A percentile compares a stretch with the other conserved stretches of the same genome.
Conservation (phyloP, 2,329 filamentous ascomycete genomes). For the Lachnellula occidentalis region DNA sequence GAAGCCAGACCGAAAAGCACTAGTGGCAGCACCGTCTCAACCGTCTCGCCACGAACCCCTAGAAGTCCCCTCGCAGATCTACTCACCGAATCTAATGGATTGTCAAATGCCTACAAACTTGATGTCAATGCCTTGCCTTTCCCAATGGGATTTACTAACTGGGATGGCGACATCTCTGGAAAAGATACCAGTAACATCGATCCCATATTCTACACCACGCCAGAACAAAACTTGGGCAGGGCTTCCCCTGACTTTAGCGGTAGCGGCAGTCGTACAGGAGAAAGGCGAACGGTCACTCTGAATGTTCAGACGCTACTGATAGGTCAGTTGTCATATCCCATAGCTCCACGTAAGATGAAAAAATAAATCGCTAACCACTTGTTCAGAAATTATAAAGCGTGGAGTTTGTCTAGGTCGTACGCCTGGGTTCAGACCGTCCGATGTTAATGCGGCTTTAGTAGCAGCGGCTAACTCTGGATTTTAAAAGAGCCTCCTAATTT, state of each 20-base stretch:
- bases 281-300: slow-evolving; percentile 25
- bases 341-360: neutral
- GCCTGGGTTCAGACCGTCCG: slow-evolving; percentile 28
- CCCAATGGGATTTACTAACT: slow-evolving; percentile 9
- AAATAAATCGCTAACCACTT: neutral
- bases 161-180: slow-evolving; percentile 3
- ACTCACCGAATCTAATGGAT: neutral
- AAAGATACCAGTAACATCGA: slow-evolving; percentile 15
- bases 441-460: slow-evolving; percentile 31
- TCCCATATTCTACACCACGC: slow-evolving; percentile 15
- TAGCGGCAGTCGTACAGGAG: neutral
- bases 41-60: slow-evolving; percentile 20
- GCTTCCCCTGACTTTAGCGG: neutral
- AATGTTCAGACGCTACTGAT: slow-evolving; percentile 28
- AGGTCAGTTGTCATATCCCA: slow-evolving; percentile 22
- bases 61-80: slow-evolving; percentile 12
- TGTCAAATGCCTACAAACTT: slow-evolving; percentile 2
- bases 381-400: slow-evolving; percentile 25
- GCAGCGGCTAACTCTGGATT: slow-evolving; percentile 16
- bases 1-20: slow-evolving; percentile 11
- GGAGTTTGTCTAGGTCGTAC: slow-evolving; percentile 29
- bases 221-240: neutral
- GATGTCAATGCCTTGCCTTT: slow-evolving; percentile 18
- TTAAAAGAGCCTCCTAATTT: neutral
- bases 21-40: slow-evolving; percentile 11